These are phyloP conservation scores for Echites panduratus DNA, from an alignment of 257 asterid species.

Conservation along the genomic window DNA sequence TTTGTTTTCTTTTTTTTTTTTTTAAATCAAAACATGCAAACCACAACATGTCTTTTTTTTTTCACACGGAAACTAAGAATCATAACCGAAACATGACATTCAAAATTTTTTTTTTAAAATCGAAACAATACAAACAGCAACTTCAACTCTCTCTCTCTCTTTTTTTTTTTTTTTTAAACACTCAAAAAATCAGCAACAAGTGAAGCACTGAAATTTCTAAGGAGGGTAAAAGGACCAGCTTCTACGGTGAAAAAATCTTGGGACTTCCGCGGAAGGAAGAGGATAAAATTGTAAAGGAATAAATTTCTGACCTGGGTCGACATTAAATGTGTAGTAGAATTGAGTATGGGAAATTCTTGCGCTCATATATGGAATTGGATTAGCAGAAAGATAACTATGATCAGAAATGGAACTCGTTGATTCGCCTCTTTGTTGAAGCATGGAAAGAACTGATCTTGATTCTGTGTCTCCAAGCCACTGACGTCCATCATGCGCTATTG, in stretches of 20 bases:
- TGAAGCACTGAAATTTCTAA: slow-evolving; percentile 17
- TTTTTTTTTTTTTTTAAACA: too few species aligned
- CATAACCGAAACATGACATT: too few species aligned
- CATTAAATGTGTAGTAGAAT: slow-evolving; percentile 14
- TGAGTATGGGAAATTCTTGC: neutral
- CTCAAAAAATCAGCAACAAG: slow-evolving; percentile 15
- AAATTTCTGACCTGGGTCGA: slow-evolving; percentile 22
- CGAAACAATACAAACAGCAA: too few species aligned
- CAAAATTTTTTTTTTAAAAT: too few species aligned
- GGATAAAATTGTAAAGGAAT: slow-evolving; percentile 25
- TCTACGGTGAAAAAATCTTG: slow-evolving; percentile 19
- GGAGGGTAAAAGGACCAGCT: slow-evolving; percentile 22
- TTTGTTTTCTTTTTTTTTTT: too few species aligned
- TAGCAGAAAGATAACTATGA: neutral
- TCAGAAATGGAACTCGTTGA: slow-evolving; percentile 3
- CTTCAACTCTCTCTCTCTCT: too few species aligned
- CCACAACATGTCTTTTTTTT: too few species aligned
- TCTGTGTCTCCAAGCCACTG: slow-evolving; percentile 21
- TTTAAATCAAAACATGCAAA: too few species aligned
- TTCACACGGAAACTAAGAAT: too few species aligned
- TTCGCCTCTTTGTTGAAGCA: slow-evolving; percentile 8
- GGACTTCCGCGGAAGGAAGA: slow-evolving; percentile 13
- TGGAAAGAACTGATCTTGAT: neutral
- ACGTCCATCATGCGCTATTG: slow-evolving; percentile 17
- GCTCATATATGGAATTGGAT: slow-evolving; percentile 14